A percentile compares a stretch with the other conserved stretches of the same genome.
phyloP scores from a whole-genome alignment of 306 rosid genomes.

The Sophora flavescens region DNA sequence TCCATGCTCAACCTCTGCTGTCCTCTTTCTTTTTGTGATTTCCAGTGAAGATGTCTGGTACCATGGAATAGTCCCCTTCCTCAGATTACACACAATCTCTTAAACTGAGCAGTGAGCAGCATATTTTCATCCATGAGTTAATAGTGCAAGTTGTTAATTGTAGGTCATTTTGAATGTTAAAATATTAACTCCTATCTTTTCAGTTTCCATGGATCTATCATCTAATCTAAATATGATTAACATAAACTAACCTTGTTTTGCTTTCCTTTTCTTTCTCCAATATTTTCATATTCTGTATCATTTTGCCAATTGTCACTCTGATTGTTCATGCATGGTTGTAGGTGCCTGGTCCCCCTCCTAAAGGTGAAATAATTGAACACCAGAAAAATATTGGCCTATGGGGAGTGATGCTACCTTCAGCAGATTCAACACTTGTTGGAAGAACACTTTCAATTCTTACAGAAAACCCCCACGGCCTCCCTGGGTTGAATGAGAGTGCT shows the following conservation, averaged over 20 bases:
- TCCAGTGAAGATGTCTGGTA: slow-evolving; percentile 1
- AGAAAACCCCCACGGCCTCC: slow-evolving; percentile 74
- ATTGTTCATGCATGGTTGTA: slow-evolving; percentile 49
- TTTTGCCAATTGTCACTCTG: neutral
- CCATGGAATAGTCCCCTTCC: slow-evolving; percentile 18
- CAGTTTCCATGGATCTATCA: neutral
- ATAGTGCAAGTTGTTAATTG: slow-evolving; percentile 10
- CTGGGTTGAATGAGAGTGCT: slow-evolving; percentile 65
- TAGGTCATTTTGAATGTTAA: slow-evolving; percentile 30
- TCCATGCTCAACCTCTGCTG: neutral
- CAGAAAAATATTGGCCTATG: slow-evolving; percentile 74
- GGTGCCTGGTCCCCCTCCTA: slow-evolving; percentile 82
- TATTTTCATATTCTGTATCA: slow-evolving; percentile 12
- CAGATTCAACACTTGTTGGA: slow-evolving; percentile 77
- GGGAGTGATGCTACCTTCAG: slow-evolving; percentile 82
- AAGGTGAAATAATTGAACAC: slow-evolving; percentile 65
- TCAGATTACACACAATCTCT: neutral
- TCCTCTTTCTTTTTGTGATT: neutral
- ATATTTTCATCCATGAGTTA: slow-evolving; percentile 2
- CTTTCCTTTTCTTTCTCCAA: slow-evolving; percentile 1
- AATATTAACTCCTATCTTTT: slow-evolving; percentile 1
- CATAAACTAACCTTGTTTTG: slow-evolving; percentile 8
- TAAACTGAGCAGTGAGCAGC: slow-evolving; percentile 1
- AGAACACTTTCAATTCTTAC: slow-evolving; percentile 71
- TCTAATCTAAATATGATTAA: slow-evolving; percentile 26